Base-by-base conservation (phyloP, 768 basidiomycete genomes). In the Leccinum aurantiacum region DNA sequence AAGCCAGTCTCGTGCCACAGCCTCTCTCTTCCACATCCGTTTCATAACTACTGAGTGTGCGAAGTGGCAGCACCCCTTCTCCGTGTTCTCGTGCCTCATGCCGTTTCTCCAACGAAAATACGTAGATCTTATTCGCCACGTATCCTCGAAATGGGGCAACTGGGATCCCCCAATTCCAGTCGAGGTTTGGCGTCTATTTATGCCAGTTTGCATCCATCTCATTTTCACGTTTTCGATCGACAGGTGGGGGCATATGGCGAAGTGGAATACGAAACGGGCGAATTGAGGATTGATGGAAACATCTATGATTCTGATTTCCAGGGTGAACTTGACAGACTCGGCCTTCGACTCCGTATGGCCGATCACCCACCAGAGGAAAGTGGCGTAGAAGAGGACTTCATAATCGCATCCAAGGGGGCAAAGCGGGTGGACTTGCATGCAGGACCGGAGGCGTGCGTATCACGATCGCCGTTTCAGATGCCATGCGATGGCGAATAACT, bases 241-340 rank as follows among this genome's bases (percentile, higher is more conserved):
- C 56, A 76, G 77, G 76, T 77, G 2, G 76, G 76, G 3, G 64
- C 74, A 15, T 77, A 72, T 47, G 76, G 76, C 15, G 56, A 53
- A 2, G 31, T 78, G 35, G 67, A 77, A 5, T 25, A 10, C 0
- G 63, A 66, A 0, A 75, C 72, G 1, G 76, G 76, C n/a, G 65
- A 67, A 7, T 58, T 77, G 35, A 56, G 59, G 2, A 66, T 68
- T 52, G 64, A 71, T 0, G 76, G 76, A 0, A 77, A 75, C 58
- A 70, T 77, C 51, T 78, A 77, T 29, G 55, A 67, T 2, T 31
- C 57, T 1, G 47, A 61, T 0, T 67, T 64, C 24, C 72, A 69
- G 14, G 14, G 2, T 2, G 61, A 62, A 3, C 56, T 76, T 1
- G 24, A 67, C 46, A 57, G 7, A 0, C 57, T 63, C 3, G 41